Base-by-base conservation (phyloP, 163 green algal species). In the Trebouxia gelatinosa region DNA sequence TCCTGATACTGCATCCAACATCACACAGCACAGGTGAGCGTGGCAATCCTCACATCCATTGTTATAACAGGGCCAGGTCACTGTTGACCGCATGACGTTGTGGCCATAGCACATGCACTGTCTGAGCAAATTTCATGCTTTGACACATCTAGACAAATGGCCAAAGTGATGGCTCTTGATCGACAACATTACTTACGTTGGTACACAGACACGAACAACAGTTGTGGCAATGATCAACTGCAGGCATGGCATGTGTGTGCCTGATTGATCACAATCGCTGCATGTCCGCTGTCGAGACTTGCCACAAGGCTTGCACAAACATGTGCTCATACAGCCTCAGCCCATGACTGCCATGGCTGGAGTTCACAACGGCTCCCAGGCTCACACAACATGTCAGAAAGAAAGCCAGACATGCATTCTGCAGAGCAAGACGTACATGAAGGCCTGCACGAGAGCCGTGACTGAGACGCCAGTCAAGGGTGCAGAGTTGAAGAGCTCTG, bases 401-500 rank as follows among this genome's bases (percentile, higher is more conserved):
- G 21, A 13, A 4, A 65, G 34, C 54, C 13, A 65, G 19, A 31
- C 2, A 3, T 19, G 26, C 4, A 3, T 19, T 6, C 23, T 34
- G 3, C 5, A 65, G 21, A 65, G 23, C 4, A 34, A 50, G 32
- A 43, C 71, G 51, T 34, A 78, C 71, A 54, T 17, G 51, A 51
- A 68, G 0, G 50, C 50, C 50, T 51, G 34, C 29, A 78, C 5
- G 21, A 67, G 32, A 26, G 71, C 32, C 11, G 17, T 65, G 50
- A 78, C 32, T 16, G 19, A 6, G 23, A 29, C 32, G 0, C 50
- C 50, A 9, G 46, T 78, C 37, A 78, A 32, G 29, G 48, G 71
- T 5, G 71, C 71, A 51, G 51, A 50, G 71, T 78, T 78, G 50
- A 78, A 78, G 13, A 78, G 50, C 71, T 78, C 71, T 34, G 46